Percentiles rank a stretch among this genome's conserved stretches.
Conservation (phyloP, 2,329 filamentous ascomycete species). For the Ceratocystis eucalypticola region DNA sequence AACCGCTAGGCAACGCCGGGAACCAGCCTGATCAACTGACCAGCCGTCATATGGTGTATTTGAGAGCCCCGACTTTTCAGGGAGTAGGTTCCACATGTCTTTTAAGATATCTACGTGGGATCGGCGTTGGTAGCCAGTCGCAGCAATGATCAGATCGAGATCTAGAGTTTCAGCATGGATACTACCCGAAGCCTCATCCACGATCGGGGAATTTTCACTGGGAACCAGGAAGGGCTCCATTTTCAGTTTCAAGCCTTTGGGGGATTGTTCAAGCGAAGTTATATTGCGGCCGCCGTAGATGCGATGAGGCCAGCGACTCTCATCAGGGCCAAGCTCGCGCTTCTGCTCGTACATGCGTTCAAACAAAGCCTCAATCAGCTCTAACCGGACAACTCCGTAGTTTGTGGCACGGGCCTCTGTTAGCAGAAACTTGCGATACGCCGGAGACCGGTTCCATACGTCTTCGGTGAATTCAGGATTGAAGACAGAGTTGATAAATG, state of each 20-base stretch:
- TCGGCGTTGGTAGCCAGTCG: conserved; percentile 72
- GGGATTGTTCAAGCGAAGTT: conserved; percentile 41
- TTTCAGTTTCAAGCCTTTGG: conserved; percentile 41
- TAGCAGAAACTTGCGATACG: conserved; percentile 47
- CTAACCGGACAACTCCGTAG: conserved; percentile 86
- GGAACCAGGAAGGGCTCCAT: conserved; percentile 27
- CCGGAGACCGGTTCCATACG: conserved; percentile 54
- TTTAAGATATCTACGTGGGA: conserved; percentile 66
- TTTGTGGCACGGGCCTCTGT: conserved; percentile 71
- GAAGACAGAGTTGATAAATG: conserved; percentile 95
- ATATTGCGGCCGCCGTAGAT: conserved; percentile 61
- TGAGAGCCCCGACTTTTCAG: conserved; percentile 29
- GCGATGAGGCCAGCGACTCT: conserved; percentile 65
- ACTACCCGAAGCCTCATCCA: conserved; percentile 25
- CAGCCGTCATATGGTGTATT: conserved; percentile 27
- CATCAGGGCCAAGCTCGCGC: conserved; percentile 52
- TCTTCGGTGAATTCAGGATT: conserved; percentile 72
- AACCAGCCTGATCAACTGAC: conserved; percentile 30
- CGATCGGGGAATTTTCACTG: conserved; percentile 28
- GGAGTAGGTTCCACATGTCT: conserved; percentile 51
- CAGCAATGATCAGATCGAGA: conserved; percentile 70
- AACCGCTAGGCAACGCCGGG: conserved; percentile 40
- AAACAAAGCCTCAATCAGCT: conserved; percentile 79
- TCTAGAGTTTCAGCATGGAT: conserved; percentile 47
- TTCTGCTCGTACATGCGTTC: conserved; percentile 78